Evolutionary conservation across 441 rosid genomes (phyloP), one percentile per base, ranked within the genome.

Genomic region (Erodium moschatum): DNA sequence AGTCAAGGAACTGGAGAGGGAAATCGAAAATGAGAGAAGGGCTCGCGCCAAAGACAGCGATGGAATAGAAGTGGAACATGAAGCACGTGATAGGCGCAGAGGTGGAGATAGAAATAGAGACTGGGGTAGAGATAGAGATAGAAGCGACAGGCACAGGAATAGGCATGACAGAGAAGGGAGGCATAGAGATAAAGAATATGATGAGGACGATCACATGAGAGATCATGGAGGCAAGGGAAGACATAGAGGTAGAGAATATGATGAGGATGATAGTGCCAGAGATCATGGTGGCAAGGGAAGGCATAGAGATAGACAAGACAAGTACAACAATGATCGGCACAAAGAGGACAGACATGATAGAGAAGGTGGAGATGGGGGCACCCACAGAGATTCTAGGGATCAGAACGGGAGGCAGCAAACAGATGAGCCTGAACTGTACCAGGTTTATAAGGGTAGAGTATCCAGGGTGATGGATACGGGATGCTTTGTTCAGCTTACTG

Each of bases 401-500:
- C 66, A 68, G 64, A 67, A 69, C 42, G 78, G 73, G n/a, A 58
- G 69, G 66, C 16, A 60, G n/a, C 65, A 7, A 35, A 29, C 77
- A 5, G 48, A 21, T 72, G 96, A 86, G 74, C 97, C 86, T 2
- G 90, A 87, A 81, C 67, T 89, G 77, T 89, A 88, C 77, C 74
- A 73, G 76, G 93, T 91, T 0, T 89, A 91, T 60, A 87, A 83
- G 77, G 97, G 96, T 5, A 83, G 85, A 71, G 90, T 91, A 20
- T 87, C 91, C 0, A 83, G 89, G 75, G 93, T 89, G 40, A 86
- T 89, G 96, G 96, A 87, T 7, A 71, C 87, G 0, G 96, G 91
- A 10, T 89, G 91, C 67, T 87, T 91, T 44, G 96, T 91, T 68
- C 88, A 85, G 50, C 79, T 91, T 72, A 87, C 69, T 66, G 89